Evolutionary conservation across 208 protist species (phyloP), one percentile per base, ranked within the genome.

Genomic region (Wallacemonas sp.): DNA sequence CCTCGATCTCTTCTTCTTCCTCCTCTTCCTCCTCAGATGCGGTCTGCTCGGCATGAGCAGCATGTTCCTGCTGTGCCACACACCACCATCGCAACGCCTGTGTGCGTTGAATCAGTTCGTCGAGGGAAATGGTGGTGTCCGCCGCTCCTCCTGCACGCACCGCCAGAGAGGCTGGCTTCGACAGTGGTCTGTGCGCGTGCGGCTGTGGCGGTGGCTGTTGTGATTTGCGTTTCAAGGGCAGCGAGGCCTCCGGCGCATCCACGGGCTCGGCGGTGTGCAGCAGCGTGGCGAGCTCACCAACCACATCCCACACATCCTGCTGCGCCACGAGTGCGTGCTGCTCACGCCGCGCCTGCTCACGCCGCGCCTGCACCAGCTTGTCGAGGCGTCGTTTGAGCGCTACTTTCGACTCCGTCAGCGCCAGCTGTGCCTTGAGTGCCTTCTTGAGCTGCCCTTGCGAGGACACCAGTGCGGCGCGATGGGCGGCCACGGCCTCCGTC

Each of bases 391-490:
- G 39, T 3, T 12, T 23, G 7, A 23, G 7, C 25, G n/a, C 8
- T 14, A 4, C 14, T 8, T n/a, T 46, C 22, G 57, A 46, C 5
- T 12, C 33, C 7, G 69, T 57, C 0, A 61, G 57, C 18, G 11
- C 2, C 14, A 83, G 62, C 55, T 76, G 73, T 4, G 49, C 61
- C 2, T 66, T 62, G 28, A 84, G 67, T 3, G 78, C 65, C 3
- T 38, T 42, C 32, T 74, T 74, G 36, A 78, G 50, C 31, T 72
- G 32, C 23, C 69, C 71, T 25, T 74, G 78, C 2, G 65, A 54
- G 3, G 59, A n/a, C 3, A 79, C 46, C 1, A 80, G 74, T 1
- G 57, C 48, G 33, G 12, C 23, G 28, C 29, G 3, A 5, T 14
- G 28, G 25, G 2, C 59, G 0, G 64, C 70, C 29, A 52, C 49